Evolutionary conservation across 2,329 filamentous ascomycete genomes (phyloP).

Genomic region (Aspergillus spinulosporus): DNA sequence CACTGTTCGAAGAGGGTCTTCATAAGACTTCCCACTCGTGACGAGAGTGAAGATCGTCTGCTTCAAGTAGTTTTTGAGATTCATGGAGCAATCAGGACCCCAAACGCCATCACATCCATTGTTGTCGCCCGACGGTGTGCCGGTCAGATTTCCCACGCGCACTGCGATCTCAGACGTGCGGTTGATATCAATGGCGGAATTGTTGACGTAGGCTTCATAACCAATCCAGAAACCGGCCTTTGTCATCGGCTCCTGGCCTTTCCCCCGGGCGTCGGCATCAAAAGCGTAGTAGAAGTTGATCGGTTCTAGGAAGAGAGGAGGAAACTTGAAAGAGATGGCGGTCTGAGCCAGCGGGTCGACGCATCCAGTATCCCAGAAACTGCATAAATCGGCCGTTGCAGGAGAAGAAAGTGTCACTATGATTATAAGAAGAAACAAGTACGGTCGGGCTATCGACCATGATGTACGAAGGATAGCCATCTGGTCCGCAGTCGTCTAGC

Average conservation of each 20-base stretch:
- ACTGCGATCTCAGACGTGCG: conserved; percentile 40
- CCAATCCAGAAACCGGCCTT: conserved; percentile 41
- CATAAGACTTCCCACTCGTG: conserved; percentile 29
- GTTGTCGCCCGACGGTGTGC: conserved; percentile 34
- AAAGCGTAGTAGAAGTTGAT: conserved; percentile 39
- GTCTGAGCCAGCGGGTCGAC: conserved; percentile 42
- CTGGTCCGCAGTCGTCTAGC: conserved; percentile 13
- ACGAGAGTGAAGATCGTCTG: conserved; percentile 30
- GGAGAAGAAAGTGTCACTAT: conserved; percentile 24
- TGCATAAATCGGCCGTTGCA: conserved; percentile 34
- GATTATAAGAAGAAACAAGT: conserved; percentile 23
- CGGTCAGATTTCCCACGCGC: conserved; percentile 40
- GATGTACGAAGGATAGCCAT: conserved; percentile 24
- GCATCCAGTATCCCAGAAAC: conserved; percentile 37
- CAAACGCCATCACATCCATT: conserved; percentile 43
- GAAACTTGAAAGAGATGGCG: conserved; percentile 34
- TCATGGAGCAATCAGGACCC: conserved; percentile 34
- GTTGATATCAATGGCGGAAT: conserved; percentile 31
- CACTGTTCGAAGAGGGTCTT: conserved; percentile 32
- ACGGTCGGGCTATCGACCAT: conserved; percentile 20
- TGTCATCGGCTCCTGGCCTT: conserved; percentile 35
- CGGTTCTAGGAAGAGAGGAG: conserved; percentile 36
- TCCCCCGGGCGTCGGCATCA: conserved; percentile 34
- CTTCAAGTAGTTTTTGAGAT: conserved; percentile 33
- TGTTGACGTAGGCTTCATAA: conserved; percentile 33